Percentiles rank a stretch among this genome's conserved stretches.
Evolutionary conservation across 176 grass and related monocot genomes (phyloP).

Genomic region (Urochloa ruziziensis): DNA sequence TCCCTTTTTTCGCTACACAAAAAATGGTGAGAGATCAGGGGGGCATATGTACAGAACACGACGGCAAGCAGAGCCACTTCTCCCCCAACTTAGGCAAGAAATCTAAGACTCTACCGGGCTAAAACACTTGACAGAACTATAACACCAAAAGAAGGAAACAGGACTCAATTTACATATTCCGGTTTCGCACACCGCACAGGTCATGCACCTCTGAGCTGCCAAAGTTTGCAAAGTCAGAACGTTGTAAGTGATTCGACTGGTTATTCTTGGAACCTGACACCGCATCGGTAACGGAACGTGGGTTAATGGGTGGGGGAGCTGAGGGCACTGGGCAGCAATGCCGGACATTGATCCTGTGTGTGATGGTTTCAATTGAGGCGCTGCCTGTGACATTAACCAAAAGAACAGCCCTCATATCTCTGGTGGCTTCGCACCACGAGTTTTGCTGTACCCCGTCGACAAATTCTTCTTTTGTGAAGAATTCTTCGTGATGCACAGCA

Average conservation of each 20-base stretch:
- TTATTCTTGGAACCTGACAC: constrained; percentile 29
- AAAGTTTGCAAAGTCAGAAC: constrained; percentile 45
- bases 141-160: constrained; percentile 14
- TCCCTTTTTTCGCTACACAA: constrained; percentile 8
- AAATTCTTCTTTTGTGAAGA: constrained; percentile 61
- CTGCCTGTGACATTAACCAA: constrained; percentile 63
- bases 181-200: constrained; percentile 34
- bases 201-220: constrained; percentile 50
- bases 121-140: not conserved
- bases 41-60: constrained; percentile 66
- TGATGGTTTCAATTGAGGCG: constrained; percentile 51
- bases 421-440: constrained; percentile 62
- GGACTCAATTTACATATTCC: constrained; percentile 18
- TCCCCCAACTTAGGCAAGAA: constrained; percentile 21
- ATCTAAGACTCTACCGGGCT: not conserved
- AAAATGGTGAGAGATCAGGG: constrained; percentile 28
- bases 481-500: constrained; percentile 64
- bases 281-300: not conserved
- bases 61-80: constrained; percentile 26
- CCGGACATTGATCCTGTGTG: constrained; percentile 63
- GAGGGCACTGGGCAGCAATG: constrained; percentile 46
- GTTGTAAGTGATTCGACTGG: constrained; percentile 52
- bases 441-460: constrained; percentile 60
- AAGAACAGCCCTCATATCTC: constrained; percentile 61
- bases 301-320: not conserved